These are phyloP conservation scores for Populus hybrid DNA, from an alignment of 441 rosid species.

Conservation along the genomic window DNA sequence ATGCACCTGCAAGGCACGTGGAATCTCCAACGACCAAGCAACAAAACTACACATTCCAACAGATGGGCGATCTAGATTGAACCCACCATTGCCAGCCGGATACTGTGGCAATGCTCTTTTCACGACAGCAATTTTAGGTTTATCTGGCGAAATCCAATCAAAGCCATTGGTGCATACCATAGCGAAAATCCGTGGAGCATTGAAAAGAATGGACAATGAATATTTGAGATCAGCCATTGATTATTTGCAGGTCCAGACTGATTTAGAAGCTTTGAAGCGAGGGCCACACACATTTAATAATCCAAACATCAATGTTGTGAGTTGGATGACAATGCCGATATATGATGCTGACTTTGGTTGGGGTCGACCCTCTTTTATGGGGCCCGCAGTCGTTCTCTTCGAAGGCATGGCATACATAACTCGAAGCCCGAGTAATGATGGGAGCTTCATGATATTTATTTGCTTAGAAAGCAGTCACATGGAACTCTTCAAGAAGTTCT, in stretches of 20 bases:
- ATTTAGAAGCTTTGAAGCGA: not conserved
- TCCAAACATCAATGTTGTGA: not conserved
- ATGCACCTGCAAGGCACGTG: constrained; percentile 12
- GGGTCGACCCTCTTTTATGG: not conserved
- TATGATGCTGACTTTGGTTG: not conserved
- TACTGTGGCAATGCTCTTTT: constrained; percentile 11
- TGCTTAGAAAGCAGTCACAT: too few species aligned
- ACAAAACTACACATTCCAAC: not conserved
- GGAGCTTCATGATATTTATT: too few species aligned
- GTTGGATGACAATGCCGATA: not conserved
- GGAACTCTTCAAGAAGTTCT: too few species aligned
- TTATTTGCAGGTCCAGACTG: not conserved
- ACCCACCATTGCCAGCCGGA: constrained; percentile 14
- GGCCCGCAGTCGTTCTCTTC: too few species aligned
- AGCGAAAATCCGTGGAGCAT: not conserved
- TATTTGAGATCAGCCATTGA: constrained; percentile 19
- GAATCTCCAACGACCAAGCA: not conserved
- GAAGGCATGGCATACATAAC: too few species aligned
- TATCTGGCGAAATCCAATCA: not conserved
- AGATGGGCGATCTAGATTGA: constrained; percentile 12
- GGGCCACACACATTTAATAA: not conserved
- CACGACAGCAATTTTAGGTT: not conserved
- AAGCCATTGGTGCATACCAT: not conserved
- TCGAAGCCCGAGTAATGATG: too few species aligned
- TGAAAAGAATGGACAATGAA: constrained; percentile 2